phyloP scores from a whole-genome alignment of 2,329 filamentous ascomycete genomes.

The Neofusicoccum cordaticola region DNA sequence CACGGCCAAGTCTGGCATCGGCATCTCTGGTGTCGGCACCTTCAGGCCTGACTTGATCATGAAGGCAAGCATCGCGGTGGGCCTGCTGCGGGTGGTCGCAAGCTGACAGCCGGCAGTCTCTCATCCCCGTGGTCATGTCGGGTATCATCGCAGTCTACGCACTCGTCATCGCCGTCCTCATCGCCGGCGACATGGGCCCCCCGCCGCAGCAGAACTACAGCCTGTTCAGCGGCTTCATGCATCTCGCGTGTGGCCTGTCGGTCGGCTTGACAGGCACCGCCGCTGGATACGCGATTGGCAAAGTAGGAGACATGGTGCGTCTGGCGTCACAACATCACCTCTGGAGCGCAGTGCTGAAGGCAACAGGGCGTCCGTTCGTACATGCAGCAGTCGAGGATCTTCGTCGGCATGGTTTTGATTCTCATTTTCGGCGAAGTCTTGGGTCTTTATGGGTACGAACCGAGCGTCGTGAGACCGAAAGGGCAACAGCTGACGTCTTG shows the following conservation, averaged over 20 bases:
- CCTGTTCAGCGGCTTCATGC: constrained; percentile 90
- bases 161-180: constrained; percentile 93
- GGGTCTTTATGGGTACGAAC: constrained; percentile 84
- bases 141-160: constrained; percentile 99
- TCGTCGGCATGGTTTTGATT: constrained; percentile 98
- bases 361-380: constrained; percentile 77
- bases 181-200: constrained; percentile 82
- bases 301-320: constrained; percentile 83
- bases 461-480: not conserved
- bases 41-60: constrained; percentile 86
- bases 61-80: constrained; percentile 59
- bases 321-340: not conserved
- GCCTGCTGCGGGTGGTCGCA: constrained; percentile 15
- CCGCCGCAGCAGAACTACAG: constrained; percentile 69
- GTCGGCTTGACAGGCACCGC: constrained; percentile 53
- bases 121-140: constrained; percentile 94
- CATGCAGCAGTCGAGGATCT: constrained; percentile 94
- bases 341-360: constrained; percentile 16
- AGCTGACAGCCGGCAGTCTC: constrained; percentile 53
- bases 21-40: constrained; percentile 80
- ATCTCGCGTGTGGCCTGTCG: constrained; percentile 83
- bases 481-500: not conserved
- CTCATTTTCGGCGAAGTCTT: constrained; percentile 98
- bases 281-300: constrained; percentile 69
- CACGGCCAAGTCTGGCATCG: constrained; percentile 84